Percentiles rank a stretch among this genome's conserved stretches.
These are phyloP conservation scores for Dacryopinax primogenitus DNA, from an alignment of 768 basidiomycete genomes.

Conservation along the genomic window DNA sequence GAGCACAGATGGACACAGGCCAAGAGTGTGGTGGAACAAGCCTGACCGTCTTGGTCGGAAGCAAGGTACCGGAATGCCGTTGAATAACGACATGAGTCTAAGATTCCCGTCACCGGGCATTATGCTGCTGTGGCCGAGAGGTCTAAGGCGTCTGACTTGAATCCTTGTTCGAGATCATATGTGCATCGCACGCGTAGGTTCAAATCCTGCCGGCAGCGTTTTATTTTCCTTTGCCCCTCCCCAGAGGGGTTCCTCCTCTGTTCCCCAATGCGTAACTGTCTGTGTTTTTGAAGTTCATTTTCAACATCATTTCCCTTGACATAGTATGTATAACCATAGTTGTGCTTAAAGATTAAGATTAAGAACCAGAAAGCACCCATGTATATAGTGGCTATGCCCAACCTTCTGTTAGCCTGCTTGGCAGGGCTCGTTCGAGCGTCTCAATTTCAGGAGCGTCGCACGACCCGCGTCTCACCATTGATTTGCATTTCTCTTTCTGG, in stretches of 20 bases:
- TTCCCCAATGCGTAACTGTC: no score
- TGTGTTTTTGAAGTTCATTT: background rate
- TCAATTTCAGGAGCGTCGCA: background rate
- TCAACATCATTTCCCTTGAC: no score
- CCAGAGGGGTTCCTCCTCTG: no score
- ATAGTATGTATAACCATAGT: no score
- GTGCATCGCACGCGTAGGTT: constrained; percentile 8
- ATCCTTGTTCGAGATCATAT: constrained; percentile 6
- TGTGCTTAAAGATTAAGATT: background rate
- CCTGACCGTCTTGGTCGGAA: no score
- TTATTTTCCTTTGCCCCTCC: no score
- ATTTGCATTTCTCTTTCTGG: background rate
- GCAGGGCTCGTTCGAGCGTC: background rate
- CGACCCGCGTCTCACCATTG: background rate
- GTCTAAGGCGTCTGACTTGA: constrained; percentile 9
- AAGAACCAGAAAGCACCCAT: background rate
- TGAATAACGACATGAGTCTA: no score
- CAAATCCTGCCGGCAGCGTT: background rate
- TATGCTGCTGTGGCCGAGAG: background rate
- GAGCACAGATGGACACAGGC: no score
- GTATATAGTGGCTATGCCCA: background rate
- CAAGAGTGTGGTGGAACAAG: no score
- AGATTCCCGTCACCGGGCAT: no score
- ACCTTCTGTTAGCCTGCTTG: background rate
- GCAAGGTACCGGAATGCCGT: no score